A percentile compares a stretch with the other conserved stretches of the same genome.
Conservation (phyloP, 768 basidiomycete genomes). For the Mycena metata region DNA sequence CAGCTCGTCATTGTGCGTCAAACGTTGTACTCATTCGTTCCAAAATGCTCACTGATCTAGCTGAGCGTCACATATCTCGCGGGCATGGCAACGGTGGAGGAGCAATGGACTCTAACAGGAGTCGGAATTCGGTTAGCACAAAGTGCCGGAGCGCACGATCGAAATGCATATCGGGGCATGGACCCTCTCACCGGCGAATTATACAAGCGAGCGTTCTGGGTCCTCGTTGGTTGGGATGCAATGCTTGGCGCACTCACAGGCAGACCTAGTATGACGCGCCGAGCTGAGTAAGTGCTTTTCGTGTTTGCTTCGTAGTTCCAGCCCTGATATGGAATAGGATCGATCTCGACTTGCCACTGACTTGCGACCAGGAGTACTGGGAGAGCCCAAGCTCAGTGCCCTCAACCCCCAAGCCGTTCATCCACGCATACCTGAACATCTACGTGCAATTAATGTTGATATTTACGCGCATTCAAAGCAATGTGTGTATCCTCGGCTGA, state of each 20-base stretch:
- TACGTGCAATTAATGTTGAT: slow-evolving; percentile 17
- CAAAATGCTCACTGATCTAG: too few species aligned
- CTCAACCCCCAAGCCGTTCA: slow-evolving; percentile 50
- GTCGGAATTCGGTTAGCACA: slow-evolving; percentile 25
- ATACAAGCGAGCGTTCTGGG: slow-evolving; percentile 20
- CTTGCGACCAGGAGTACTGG: slow-evolving; percentile 59
- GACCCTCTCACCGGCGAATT: slow-evolving; percentile 20
- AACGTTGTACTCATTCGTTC: too few species aligned
- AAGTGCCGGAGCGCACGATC: slow-evolving; percentile 25
- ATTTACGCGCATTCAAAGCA: slow-evolving; percentile 23
- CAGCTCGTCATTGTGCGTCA: too few species aligned
- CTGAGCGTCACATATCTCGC: too few species aligned
- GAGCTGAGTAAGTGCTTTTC: slow-evolving; percentile 16
- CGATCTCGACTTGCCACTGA: slow-evolving; percentile 20
- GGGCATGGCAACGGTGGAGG: too few species aligned
- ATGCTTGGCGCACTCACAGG: slow-evolving; percentile 20
- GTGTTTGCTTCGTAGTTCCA: not conserved
- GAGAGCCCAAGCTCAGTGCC: slow-evolving; percentile 58
- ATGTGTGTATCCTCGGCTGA: not conserved
- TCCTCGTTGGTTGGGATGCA: slow-evolving; percentile 1
- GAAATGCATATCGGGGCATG: not conserved
- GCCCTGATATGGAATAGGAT: not conserved
- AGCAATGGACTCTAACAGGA: not conserved
- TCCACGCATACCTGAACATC: slow-evolving; percentile 38
- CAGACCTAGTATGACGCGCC: not conserved